Evolutionary conservation across 2,329 filamentous ascomycete species (phyloP), one percentile per base, ranked within the genome.

Genomic region (Sporothrix brasiliensis): DNA sequence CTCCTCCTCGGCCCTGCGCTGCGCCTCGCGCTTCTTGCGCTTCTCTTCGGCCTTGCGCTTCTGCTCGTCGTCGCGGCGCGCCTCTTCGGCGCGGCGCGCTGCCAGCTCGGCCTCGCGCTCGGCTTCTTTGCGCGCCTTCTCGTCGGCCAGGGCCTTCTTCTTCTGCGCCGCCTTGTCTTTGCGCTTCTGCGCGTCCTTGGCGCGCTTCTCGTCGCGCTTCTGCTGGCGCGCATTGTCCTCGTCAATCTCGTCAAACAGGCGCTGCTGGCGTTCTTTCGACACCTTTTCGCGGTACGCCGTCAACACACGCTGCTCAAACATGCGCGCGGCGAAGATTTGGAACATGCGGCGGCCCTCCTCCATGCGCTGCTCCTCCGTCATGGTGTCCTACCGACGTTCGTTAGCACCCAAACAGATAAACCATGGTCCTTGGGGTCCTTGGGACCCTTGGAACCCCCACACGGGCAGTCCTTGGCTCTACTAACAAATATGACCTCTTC

Each of bases 281-380:
- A 99, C 94, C 79, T 97, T 97, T 82, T 98, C 94, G 79, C 93
- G 92, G 81, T 99, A 99, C n/a, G 95, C 95, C 54, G 92, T 94
- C 71, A 99, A 85, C 27, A 99, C 95, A 73, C 95, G 88, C 80
- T 99, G 95, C 82, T 99, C 95, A 80, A 99, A 99, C 95, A 99
- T 99, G 73, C 95, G 90, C 71, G 95, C 95, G 72, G 95, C 95
- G 80, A 99, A 99, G 79, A 99, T 98, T 80, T 99, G 95, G 79
- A 99, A 99, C 95, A 99, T 99, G 75, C 94, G 88, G 70, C 95
- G 89, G 72, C 95, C 95, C 84, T 99, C 95, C 79, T 98, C 94
- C 95, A 99, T 98, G 73, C 95, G 92, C 83, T 98, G 94, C 82
- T 97, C 93, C 83, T 98, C 94, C 67, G 93, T 97, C 92, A 98